A percentile compares a stretch with the other conserved stretches of the same genome.
phyloP scores from a whole-genome alignment of 2,329 filamentous ascomycete genomes.

The Colletotrichum paranaense region DNA sequence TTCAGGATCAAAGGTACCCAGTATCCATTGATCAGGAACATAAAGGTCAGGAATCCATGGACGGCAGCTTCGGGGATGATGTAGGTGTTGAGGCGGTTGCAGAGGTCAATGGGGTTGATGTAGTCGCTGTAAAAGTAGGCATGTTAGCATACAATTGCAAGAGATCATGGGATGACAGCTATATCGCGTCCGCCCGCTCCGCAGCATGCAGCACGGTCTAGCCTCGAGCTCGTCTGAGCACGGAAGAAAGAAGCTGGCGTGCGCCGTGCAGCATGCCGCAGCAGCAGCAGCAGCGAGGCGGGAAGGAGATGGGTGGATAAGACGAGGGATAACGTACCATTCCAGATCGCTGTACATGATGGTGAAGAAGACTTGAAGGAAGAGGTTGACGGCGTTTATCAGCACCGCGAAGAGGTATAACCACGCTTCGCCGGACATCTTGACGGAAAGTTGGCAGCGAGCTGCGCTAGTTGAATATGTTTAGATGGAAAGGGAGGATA shows the following conservation, averaged over 20 bases:
- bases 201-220: background rate
- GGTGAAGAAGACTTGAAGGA: conserved; percentile 99
- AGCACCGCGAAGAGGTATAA: conserved; percentile 97
- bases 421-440: conserved; percentile 98
- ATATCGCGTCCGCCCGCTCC: background rate
- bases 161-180: conserved; percentile 4
- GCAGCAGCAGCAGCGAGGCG: background rate
- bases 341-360: conserved; percentile 99
- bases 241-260: background rate
- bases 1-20: conserved; percentile 95
- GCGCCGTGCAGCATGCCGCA: background rate
- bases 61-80: conserved; percentile 98
- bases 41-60: conserved; percentile 92
- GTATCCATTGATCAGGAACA: conserved; percentile 99
- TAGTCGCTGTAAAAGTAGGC: conserved; percentile 77
- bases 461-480: conserved; percentile 22
- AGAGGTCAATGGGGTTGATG: conserved; percentile 99
- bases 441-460: conserved; percentile 41
- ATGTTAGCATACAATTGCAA: conserved; percentile 42
- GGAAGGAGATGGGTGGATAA: background rate
- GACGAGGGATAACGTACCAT: conserved; percentile 75
- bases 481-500: conserved; percentile 5
- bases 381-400: conserved; percentile 99
- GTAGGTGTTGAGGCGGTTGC: conserved; percentile 99
- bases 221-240: conserved; percentile 8